Evolutionary conservation across 495 filamentous ascomycete genomes (phyloP).

Genomic region (Neurospora sp.): DNA sequence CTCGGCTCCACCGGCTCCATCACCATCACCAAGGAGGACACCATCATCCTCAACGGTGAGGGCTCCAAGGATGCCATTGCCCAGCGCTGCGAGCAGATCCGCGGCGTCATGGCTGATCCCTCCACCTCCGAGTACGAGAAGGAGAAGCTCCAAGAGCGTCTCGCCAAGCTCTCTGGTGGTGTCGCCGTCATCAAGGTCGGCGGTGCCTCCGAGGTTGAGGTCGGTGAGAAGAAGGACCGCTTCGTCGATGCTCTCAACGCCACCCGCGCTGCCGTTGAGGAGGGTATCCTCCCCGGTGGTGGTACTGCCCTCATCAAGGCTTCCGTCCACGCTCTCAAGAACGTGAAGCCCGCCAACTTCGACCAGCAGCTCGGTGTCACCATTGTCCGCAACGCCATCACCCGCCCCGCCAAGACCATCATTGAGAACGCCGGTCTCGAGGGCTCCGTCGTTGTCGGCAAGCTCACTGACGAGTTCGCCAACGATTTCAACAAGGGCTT

Average conservation of each 20-base stretch:
- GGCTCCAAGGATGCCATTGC: slow-evolving; percentile 88
- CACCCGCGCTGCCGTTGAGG: slow-evolving; percentile 95
- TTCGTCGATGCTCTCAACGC: slow-evolving; percentile 98
- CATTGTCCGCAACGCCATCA: slow-evolving; percentile 97
- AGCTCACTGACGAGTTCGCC: slow-evolving; percentile 90
- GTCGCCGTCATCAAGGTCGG: slow-evolving; percentile 99
- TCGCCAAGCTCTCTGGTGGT: slow-evolving; percentile 97
- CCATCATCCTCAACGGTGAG: slow-evolving; percentile 96
- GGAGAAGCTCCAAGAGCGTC: slow-evolving; percentile 99
- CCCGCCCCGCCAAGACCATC: slow-evolving; percentile 84
- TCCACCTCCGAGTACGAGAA: slow-evolving; percentile 97
- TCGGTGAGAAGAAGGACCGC: slow-evolving; percentile 98
- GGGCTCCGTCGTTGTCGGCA: slow-evolving; percentile 93
- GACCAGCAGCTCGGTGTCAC: slow-evolving; percentile 97
- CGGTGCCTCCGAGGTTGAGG: slow-evolving; percentile 94
- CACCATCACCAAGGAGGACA: slow-evolving; percentile 99
- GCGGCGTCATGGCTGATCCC: slow-evolving; percentile 88
- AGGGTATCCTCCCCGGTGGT: slow-evolving; percentile 96
- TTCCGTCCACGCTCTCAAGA: slow-evolving; percentile 72
- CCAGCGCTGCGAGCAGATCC: slow-evolving; percentile 98
- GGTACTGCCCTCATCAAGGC: slow-evolving; percentile 97
- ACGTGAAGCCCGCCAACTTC: slow-evolving; percentile 85
- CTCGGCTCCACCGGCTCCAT: slow-evolving; percentile 95
- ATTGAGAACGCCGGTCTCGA: slow-evolving; percentile 96
- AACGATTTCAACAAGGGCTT: slow-evolving; percentile 96